Base-by-base conservation (phyloP, 495 filamentous ascomycete genomes). In the Chaetomium fimeti region DNA sequence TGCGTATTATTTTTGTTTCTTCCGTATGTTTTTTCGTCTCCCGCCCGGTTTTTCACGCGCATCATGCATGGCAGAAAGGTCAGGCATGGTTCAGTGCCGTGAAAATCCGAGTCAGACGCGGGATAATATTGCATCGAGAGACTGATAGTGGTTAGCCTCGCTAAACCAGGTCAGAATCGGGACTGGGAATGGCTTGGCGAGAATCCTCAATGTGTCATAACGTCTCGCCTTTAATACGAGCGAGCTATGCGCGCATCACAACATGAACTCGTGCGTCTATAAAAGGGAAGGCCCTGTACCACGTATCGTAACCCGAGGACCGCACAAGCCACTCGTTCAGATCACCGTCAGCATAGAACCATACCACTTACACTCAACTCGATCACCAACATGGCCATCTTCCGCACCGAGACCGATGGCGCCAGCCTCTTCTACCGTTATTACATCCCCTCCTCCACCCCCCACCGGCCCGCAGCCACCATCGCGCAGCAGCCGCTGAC, bases 341-440 rank as follows among this genome's bases (percentile, higher is more conserved):
- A 43, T 5, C 11, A 43, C 13, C 18, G 0, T 18, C 40, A 16
- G 11, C 13, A 18, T 13, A 43, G 15, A 2, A 43, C 15, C 9
- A 15, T 11, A 1, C 38, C 38, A 40, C 38, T 11, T 9, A 43
- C 16, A 15, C 16, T 7, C 51, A 42, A 8, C 5, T 9, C 27
- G 20, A 20, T 16, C 2, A 27, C 1, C 52, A 55, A 36, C 13
- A 69, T 69, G 67, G 49, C 60, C 24, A 61, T 42, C 61, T 64
- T 66, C 52, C 36, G 18, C 20, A 58, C 22, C 60, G 48, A 61
- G n/a, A 22, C 47, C 16, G 65, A 69, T 40, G 32, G 36, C 36
- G 28, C 68, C 25, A n/a, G 32, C 40, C 65, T 69, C 57, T 67
- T 67, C 61, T 69, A 69, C 61, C 64, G 58, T 22, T 32, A 65